Base-by-base conservation (phyloP, 805 yeast species). In the Candida montana region DNA sequence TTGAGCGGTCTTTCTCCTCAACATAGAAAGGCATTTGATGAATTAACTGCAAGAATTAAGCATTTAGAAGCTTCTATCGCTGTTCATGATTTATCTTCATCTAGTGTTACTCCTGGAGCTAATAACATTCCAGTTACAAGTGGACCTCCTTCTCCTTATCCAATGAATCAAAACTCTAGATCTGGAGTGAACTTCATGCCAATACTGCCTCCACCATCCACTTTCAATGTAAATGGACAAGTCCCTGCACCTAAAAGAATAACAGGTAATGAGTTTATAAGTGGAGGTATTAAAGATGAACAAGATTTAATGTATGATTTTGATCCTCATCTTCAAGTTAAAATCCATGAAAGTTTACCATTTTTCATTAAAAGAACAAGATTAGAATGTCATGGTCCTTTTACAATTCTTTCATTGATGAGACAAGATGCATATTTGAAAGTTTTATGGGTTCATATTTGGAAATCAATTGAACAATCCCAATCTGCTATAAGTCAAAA, bases 371-470 rank as follows among this genome's bases (percentile, higher is more conserved):
- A 63, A 21, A 68, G 64, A 37, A 59, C 68, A 4, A 57, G 75
- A 33, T 57, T 70, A 26, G 64, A 66, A 44, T 68, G 69, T 49
- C 71, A 67, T 55, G 83, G 82, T 1, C 77, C 82, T 0, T 63
- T 75, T 28, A 57, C 79, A 1, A 71, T 78, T 71, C 48, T 71
- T 4, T 58, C 81, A 0, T 42, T 72, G 20, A 56, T 77, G 40
- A 65, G 67, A 41, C 74, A 67, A 47, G 84, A 79, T 56, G 62
- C 60, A 35, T 61, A 60, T 51, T 33, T 65, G 42, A 50, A 53
- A 15, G 58, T 65, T 2, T 46, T 67, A n/a, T 65, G 61, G 79
- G 17, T 49, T 18, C 42, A 46, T 32, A 33, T 55, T 13, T 54
- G 55, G 55, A 48, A 46, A 30, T 33, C 37, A 3, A 30, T 52